Conservation (phyloP, 768 basidiomycete genomes). For the Rickenella mellea region DNA sequence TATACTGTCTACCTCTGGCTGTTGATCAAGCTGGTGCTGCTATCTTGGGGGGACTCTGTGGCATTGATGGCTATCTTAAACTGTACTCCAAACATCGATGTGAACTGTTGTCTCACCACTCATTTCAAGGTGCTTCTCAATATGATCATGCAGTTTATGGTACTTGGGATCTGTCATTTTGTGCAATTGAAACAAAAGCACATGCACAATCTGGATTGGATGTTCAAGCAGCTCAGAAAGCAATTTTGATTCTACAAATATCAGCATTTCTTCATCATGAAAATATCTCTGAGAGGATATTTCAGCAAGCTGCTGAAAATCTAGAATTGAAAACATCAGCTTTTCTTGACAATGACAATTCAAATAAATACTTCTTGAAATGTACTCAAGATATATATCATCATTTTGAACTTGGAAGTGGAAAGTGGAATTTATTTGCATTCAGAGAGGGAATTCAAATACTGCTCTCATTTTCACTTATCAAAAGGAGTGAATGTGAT, state of each 20-base stretch:
- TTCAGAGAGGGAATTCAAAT: conserved; percentile 12
- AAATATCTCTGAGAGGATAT: no score
- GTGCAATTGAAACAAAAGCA: conserved; percentile 8
- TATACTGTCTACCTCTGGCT: no score
- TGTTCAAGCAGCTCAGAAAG: conserved; percentile 8
- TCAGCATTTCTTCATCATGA: conserved; percentile 14
- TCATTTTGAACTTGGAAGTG: neutral
- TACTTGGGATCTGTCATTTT: no score
- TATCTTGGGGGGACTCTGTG: no score
- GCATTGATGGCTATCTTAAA: conserved; percentile 9
- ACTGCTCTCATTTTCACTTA: neutral
- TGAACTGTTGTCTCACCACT: conserved; percentile 5
- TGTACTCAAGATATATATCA: neutral
- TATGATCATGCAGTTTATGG: conserved; percentile 13
- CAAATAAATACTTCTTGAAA: conserved; percentile 7
- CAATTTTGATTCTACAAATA: conserved; percentile 10
- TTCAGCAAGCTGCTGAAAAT: no score
- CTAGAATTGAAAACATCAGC: no score
- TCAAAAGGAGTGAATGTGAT: no score
- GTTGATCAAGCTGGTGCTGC: no score
- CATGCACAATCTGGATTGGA: no score
- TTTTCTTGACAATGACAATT: no score
- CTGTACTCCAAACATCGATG: conserved; percentile 4
- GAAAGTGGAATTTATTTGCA: conserved; percentile 8
- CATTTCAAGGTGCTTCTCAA: conserved; percentile 6